Evolutionary conservation across 2,329 filamentous ascomycete species (phyloP).

Genomic region (Sodiomyces alkalinus): DNA sequence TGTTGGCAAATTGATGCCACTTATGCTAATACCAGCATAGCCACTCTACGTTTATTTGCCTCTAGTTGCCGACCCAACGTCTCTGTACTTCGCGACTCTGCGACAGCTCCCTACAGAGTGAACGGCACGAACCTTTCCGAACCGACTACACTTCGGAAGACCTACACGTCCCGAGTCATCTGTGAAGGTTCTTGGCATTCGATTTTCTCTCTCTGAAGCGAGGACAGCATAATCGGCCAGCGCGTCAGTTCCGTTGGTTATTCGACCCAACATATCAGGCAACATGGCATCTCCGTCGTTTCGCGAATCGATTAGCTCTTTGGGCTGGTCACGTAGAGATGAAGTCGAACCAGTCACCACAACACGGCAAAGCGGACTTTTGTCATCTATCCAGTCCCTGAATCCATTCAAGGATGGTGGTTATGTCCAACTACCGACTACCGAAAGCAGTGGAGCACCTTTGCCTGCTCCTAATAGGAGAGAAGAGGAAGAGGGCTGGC

Average conservation of each 20-base stretch:
- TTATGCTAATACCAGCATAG: no score
- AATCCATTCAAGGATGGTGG: slow-evolving; percentile 81
- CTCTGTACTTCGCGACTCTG: no score
- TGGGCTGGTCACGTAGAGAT: slow-evolving; percentile 86
- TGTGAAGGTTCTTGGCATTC: not conserved
- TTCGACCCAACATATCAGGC: no score
- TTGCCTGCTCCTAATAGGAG: slow-evolving; percentile 70
- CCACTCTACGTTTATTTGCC: no score
- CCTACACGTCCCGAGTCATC: not conserved
- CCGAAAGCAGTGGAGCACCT: slow-evolving; percentile 68
- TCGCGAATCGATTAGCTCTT: slow-evolving; percentile 82
- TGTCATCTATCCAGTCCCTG: slow-evolving; percentile 67
- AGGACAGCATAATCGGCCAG: not conserved
- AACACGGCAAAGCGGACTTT: slow-evolving; percentile 52
- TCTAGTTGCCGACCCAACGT: no score
- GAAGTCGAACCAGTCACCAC: slow-evolving; percentile 63
- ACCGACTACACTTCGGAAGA: not conserved
- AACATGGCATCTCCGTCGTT: slow-evolving; percentile 79
- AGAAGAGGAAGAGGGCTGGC: slow-evolving; percentile 92
- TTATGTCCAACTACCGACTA: slow-evolving; percentile 81
- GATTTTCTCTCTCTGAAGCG: not conserved
- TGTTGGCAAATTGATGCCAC: no score
- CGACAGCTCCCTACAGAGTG: no score
- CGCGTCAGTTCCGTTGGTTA: no score
- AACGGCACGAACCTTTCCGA: no score